These are phyloP conservation scores for Avena insularis DNA, from an alignment of 176 grass and related monocot genomes.

Conservation along the genomic window DNA sequence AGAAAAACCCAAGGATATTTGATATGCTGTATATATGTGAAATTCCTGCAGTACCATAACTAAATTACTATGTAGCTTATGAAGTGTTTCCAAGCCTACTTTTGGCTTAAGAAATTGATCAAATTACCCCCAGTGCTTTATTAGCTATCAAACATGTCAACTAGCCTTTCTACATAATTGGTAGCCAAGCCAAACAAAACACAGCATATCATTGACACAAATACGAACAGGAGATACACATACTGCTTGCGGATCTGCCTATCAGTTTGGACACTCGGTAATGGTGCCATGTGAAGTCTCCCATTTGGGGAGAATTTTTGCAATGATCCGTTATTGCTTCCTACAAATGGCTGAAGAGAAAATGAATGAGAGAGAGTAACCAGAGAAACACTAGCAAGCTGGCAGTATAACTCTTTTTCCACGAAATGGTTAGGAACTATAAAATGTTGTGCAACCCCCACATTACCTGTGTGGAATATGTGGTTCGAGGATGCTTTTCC, in stretches of 20 bases:
- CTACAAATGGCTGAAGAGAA: slow-evolving; percentile 46
- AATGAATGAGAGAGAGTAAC: slow-evolving; percentile 38
- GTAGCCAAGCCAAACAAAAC: slow-evolving; percentile 28
- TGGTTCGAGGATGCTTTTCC: slow-evolving; percentile 42
- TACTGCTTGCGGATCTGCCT: slow-evolving; percentile 59
- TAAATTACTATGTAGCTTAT: slow-evolving; percentile 17
- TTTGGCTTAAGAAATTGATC: slow-evolving; percentile 28
- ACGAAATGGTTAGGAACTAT: slow-evolving; percentile 25
- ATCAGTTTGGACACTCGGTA: slow-evolving; percentile 45
- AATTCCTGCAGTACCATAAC: background rate
- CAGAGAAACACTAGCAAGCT: slow-evolving; percentile 22
- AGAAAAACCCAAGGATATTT: background rate
- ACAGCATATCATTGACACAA: slow-evolving; percentile 25
- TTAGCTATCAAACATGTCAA: slow-evolving; percentile 35
- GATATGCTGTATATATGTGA: slow-evolving; percentile 7
- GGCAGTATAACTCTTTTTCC: slow-evolving; percentile 16
- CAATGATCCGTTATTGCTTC: slow-evolving; percentile 32
- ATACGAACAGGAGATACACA: slow-evolving; percentile 40
- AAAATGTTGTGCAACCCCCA: slow-evolving; percentile 19
- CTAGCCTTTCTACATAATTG: slow-evolving; percentile 24
- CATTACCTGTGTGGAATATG: slow-evolving; percentile 73
- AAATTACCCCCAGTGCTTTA: slow-evolving; percentile 35
- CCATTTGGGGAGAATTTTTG: slow-evolving; percentile 35
- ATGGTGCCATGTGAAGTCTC: slow-evolving; percentile 32
- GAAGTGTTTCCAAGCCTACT: background rate